phyloP scores from a whole-genome alignment of 495 filamentous ascomycete species.

The Podospora pseudopauciseta region DNA sequence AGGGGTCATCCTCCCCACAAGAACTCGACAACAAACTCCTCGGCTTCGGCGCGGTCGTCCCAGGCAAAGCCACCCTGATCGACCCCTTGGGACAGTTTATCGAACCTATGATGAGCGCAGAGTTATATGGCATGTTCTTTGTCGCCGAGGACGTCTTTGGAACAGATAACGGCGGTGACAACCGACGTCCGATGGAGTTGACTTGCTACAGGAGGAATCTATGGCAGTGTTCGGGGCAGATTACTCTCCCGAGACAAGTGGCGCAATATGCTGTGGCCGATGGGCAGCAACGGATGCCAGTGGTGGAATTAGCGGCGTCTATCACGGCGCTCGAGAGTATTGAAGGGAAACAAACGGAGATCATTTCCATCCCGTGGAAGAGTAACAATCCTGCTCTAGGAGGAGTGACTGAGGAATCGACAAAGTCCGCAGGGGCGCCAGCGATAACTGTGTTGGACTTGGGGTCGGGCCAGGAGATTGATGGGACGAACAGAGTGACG shows the following conservation, averaged over 20 bases:
- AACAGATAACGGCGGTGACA: slow-evolving; percentile 39
- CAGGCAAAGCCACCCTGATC: slow-evolving; percentile 58
- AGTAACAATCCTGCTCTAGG: slow-evolving; percentile 60
- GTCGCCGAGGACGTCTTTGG: slow-evolving; percentile 70
- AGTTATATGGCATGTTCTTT: slow-evolving; percentile 94
- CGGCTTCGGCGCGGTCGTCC: slow-evolving; percentile 68
- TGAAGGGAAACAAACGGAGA: slow-evolving; percentile 81
- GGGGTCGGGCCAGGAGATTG: slow-evolving; percentile 60
- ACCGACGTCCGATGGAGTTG: slow-evolving; percentile 67
- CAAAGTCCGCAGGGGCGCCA: slow-evolving; percentile 48
- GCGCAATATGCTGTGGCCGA: slow-evolving; percentile 68
- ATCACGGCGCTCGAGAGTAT: slow-evolving; percentile 89
- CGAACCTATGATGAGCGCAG: slow-evolving; percentile 68
- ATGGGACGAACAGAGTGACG: slow-evolving; percentile 66
- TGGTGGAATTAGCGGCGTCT: slow-evolving; percentile 69
- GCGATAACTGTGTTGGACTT: slow-evolving; percentile 68
- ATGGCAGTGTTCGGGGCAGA: slow-evolving; percentile 81
- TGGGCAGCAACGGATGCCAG: slow-evolving; percentile 68
- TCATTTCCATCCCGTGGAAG: slow-evolving; percentile 93
- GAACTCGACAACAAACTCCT: slow-evolving; percentile 51
- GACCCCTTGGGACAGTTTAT: slow-evolving; percentile 30
- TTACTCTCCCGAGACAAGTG: slow-evolving; percentile 70
- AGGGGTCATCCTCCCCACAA: slow-evolving; percentile 37
- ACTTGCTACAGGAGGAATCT: slow-evolving; percentile 90
- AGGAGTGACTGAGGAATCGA: slow-evolving; percentile 38